Percentiles rank a stretch among this genome's conserved stretches.
These are phyloP conservation scores for Ascochyta viciae-villosae DNA, from an alignment of 2,329 filamentous ascomycete species.

Conservation along the genomic window DNA sequence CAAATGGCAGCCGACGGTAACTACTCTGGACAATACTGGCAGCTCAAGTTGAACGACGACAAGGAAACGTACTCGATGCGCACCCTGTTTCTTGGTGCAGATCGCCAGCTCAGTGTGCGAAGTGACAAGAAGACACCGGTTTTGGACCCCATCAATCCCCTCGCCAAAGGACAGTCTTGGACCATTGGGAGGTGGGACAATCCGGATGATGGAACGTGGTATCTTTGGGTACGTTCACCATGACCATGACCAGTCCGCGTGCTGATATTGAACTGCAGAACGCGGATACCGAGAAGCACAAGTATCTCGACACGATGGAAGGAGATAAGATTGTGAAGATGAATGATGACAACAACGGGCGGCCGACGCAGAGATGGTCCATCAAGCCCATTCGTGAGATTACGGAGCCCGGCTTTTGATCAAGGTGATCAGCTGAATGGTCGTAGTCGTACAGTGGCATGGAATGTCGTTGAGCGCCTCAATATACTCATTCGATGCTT, in stretches of 20 bases:
- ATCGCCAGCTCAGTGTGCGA: slow-evolving; percentile 26
- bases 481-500: not conserved
- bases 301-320: slow-evolving; percentile 30
- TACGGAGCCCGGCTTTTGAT: slow-evolving; percentile 23
- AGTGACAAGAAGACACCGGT: slow-evolving; percentile 29
- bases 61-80: slow-evolving; percentile 24
- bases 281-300: slow-evolving; percentile 17
- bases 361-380: slow-evolving; percentile 31
- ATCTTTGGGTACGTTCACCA: slow-evolving; percentile 9
- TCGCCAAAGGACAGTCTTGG: slow-evolving; percentile 27
- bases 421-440: slow-evolving; percentile 5
- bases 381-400: slow-evolving; percentile 27
- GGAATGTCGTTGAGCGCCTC: slow-evolving; percentile 6
- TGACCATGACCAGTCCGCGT: not conserved
- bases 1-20: slow-evolving; percentile 25
- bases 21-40: slow-evolving; percentile 36
- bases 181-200: slow-evolving; percentile 25
- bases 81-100: slow-evolving; percentile 29
- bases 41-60: slow-evolving; percentile 27
- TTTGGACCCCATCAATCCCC: slow-evolving; percentile 10
- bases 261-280: slow-evolving; percentile 16
- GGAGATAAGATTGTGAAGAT: slow-evolving; percentile 21
- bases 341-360: slow-evolving; percentile 22
- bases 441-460: not conserved
- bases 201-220: slow-evolving; percentile 26